These are phyloP conservation scores for Aspergillus carbonarius DNA, from an alignment of 2,329 filamentous ascomycete genomes.

Conservation along the genomic window DNA sequence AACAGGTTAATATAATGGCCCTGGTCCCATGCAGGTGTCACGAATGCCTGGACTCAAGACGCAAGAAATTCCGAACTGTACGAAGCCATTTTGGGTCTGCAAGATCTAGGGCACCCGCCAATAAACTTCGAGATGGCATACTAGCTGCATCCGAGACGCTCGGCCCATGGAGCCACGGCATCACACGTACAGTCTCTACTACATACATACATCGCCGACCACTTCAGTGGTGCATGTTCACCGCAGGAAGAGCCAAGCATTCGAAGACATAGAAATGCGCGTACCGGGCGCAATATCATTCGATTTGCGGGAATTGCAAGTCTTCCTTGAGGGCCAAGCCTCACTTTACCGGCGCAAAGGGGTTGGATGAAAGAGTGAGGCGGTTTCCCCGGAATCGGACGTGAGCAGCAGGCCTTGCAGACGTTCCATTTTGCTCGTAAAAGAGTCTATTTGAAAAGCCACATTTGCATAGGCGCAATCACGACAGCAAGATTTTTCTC, in stretches of 20 bases:
- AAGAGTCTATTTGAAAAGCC: slow-evolving; percentile 8
- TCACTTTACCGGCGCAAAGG: slow-evolving; percentile 27
- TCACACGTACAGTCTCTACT: slow-evolving; percentile 20
- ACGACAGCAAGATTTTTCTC: slow-evolving; percentile 6
- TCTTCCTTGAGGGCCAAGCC: slow-evolving; percentile 21
- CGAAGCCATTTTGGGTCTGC: slow-evolving; percentile 3
- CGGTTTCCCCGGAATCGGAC: slow-evolving; percentile 27
- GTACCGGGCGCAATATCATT: slow-evolving; percentile 9
- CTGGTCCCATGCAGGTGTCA: slow-evolving; percentile 16
- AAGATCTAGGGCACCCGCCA: slow-evolving; percentile 6
- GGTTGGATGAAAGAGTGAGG: slow-evolving; percentile 40
- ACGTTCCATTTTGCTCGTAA: slow-evolving; percentile 10
- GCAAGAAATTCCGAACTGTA: slow-evolving; percentile 7
- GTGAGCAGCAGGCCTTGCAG: slow-evolving; percentile 15
- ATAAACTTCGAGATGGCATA: slow-evolving; percentile 7
- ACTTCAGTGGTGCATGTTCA: slow-evolving; percentile 18
- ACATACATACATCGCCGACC: slow-evolving; percentile 16
- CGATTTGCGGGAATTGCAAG: slow-evolving; percentile 20
- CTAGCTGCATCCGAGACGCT: slow-evolving; percentile 9
- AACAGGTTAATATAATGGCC: slow-evolving; percentile 9
- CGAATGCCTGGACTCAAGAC: slow-evolving; percentile 8
- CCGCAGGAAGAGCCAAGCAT: slow-evolving; percentile 15
- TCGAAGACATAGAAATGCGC: slow-evolving; percentile 10
- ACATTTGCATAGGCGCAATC: slow-evolving; percentile 11
- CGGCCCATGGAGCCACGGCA: slow-evolving; percentile 38